A percentile compares a stretch with the other conserved stretches of the same genome.
These are phyloP conservation scores for Penicillium ochrochloron DNA, from an alignment of 495 filamentous ascomycete species.

Conservation along the genomic window DNA sequence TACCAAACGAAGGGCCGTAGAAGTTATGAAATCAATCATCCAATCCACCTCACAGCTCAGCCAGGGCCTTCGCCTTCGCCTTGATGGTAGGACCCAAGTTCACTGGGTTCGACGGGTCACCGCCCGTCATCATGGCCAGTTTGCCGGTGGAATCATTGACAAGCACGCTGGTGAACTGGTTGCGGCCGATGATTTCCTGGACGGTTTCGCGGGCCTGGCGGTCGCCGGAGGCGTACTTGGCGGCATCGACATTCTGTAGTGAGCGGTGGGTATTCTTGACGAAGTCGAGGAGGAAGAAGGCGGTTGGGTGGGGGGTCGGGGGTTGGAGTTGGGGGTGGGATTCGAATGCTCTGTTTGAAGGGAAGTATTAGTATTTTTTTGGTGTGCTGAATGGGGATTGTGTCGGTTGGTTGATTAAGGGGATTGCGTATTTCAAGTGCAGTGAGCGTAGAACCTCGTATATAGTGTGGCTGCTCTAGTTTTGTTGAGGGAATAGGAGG, in stretches of 20 bases:
- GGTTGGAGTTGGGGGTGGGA: constrained; percentile 38
- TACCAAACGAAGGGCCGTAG: not conserved
- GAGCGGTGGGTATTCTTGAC: constrained; percentile 36
- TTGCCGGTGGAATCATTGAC: constrained; percentile 36
- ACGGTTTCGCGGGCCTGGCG: constrained; percentile 16
- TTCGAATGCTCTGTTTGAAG: constrained; percentile 33
- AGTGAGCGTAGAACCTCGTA: no score
- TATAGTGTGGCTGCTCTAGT: not conserved
- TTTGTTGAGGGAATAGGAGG: not conserved
- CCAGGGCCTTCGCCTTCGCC: constrained; percentile 25
- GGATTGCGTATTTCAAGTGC: not conserved
- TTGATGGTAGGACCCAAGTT: constrained; percentile 39
- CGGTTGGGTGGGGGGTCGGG: constrained; percentile 35
- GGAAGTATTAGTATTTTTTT: not conserved
- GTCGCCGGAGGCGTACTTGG: constrained; percentile 34
- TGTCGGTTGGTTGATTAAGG: not conserved
- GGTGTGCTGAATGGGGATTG: not conserved
- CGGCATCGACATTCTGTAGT: constrained; percentile 32
- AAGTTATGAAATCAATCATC: not conserved
- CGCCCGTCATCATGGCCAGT: constrained; percentile 30
- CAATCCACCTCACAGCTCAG: not conserved
- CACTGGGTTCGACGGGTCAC: constrained; percentile 28
- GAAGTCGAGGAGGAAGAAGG: constrained; percentile 43
- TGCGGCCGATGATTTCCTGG: constrained; percentile 36
- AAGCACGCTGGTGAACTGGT: constrained; percentile 33